Conservation (phyloP, 148 eudicot genomes). For the Silene conica region DNA sequence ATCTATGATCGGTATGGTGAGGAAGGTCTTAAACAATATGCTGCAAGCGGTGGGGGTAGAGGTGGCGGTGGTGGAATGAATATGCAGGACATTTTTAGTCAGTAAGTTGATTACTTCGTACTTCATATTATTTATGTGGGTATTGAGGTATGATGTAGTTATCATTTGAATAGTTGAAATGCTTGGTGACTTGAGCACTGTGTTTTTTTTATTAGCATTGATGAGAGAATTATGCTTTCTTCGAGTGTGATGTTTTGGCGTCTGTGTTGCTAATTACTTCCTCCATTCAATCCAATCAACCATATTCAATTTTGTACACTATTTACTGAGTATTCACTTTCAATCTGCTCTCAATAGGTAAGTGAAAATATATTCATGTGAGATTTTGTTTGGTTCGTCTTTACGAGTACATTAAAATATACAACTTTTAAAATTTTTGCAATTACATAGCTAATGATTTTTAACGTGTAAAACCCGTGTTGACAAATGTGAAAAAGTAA, state of each 20-base stretch:
- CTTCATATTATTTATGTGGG: neutral
- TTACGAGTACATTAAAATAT: too few species aligned
- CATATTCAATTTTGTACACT: too few species aligned
- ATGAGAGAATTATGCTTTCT: neutral
- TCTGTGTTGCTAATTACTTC: neutral
- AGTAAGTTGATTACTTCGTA: conserved; percentile 42
- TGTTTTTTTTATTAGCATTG: neutral
- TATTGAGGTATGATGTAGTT: neutral
- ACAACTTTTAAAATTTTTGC: too few species aligned
- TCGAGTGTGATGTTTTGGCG: neutral
- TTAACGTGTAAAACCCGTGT: too few species aligned
- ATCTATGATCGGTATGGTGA: conserved; percentile 93
- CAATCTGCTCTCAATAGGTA: too few species aligned
- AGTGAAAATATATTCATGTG: too few species aligned
- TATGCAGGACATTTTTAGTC: conserved; percentile 80
- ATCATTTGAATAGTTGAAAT: neutral
- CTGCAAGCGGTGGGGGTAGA: conserved; percentile 79
- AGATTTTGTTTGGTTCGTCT: too few species aligned
- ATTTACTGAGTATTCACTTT: too few species aligned
- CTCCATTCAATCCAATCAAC: too few species aligned
- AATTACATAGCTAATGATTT: too few species aligned
- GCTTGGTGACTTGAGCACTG: conserved; percentile 3
- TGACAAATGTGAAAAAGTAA: too few species aligned
- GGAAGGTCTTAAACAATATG: conserved; percentile 90
- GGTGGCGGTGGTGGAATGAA: conserved; percentile 81